A percentile compares a stretch with the other conserved stretches of the same genome.
Conservation (phyloP, 2,329 filamentous ascomycete species). For the Cercospora sp. region DNA sequence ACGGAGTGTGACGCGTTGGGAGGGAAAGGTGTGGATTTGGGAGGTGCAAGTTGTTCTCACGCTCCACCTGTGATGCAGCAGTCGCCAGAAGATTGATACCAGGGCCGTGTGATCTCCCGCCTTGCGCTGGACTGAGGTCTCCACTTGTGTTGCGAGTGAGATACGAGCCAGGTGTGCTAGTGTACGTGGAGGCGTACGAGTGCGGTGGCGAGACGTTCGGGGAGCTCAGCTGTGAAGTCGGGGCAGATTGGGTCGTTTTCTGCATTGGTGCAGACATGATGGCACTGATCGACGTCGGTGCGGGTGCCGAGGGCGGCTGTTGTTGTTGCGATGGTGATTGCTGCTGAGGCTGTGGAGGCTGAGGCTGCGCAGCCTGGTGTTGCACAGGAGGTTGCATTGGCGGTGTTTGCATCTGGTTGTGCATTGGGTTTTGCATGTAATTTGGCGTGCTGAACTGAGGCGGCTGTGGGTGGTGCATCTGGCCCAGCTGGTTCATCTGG, state of each 20-base stretch:
- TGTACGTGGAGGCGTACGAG: constrained; percentile 66
- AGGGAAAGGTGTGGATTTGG: constrained; percentile 44
- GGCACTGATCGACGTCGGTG: constrained; percentile 15
- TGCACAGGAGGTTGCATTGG: constrained; percentile 18
- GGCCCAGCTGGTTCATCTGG: constrained; percentile 29
- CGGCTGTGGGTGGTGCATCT: constrained; percentile 27
- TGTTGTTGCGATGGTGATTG: constrained; percentile 22
- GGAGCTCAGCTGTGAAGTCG: constrained; percentile 81
- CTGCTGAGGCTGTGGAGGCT: constrained; percentile 17
- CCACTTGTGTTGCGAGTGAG: constrained; percentile 57
- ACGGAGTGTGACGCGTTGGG: constrained; percentile 38
- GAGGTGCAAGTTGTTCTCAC: constrained; percentile 54
- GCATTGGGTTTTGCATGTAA: constrained; percentile 8
- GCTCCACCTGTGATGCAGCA: constrained; percentile 66
- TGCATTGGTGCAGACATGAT: constrained; percentile 44
- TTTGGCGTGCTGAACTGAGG: constrained; percentile 16
- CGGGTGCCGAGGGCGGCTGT: constrained; percentile 13
- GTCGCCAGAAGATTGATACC: constrained; percentile 71
- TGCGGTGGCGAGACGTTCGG: constrained; percentile 95
- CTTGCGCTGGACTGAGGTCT: constrained; percentile 50
- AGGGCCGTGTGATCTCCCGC: constrained; percentile 47
- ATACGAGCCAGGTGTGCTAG: constrained; percentile 59
- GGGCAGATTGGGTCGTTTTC: constrained; percentile 81
- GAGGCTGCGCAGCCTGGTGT: constrained; percentile 15
- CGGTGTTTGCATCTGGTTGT: constrained; percentile 10